These are phyloP conservation scores for Diplodia intermedia DNA, from an alignment of 2,329 filamentous ascomycete genomes.

Conservation along the genomic window DNA sequence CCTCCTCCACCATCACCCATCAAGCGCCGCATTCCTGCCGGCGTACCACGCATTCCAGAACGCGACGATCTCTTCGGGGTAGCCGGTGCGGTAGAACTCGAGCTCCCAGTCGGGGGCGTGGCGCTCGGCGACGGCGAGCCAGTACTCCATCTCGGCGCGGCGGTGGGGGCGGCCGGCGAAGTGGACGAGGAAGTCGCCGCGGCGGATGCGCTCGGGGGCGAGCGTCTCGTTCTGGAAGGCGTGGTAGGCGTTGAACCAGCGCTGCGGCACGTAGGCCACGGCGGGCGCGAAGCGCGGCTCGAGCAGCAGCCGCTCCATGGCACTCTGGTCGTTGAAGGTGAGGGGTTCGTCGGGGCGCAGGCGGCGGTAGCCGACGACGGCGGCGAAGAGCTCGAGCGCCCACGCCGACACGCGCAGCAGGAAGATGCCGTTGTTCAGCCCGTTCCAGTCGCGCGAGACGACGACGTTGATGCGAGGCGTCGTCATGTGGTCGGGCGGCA, in stretches of 20 bases:
- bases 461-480: slow-evolving; percentile 37
- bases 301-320: slow-evolving; percentile 50
- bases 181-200: slow-evolving; percentile 54
- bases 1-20: not conserved
- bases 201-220: slow-evolving; percentile 41
- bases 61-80: slow-evolving; percentile 43
- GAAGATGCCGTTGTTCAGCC: slow-evolving; percentile 55
- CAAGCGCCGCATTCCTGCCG: not conserved
- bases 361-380: slow-evolving; percentile 50
- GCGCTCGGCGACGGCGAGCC: slow-evolving; percentile 48
- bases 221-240: slow-evolving; percentile 49
- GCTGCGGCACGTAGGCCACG: slow-evolving; percentile 49
- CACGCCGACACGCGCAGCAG: slow-evolving; percentile 50
- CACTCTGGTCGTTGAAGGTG: slow-evolving; percentile 50
- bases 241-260: slow-evolving; percentile 56
- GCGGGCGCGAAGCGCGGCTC: slow-evolving; percentile 43
- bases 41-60: slow-evolving; percentile 24
- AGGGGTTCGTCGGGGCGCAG: slow-evolving; percentile 48
- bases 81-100: slow-evolving; percentile 47
- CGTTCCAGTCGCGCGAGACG: slow-evolving; percentile 50
- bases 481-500: not conserved
- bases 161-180: slow-evolving; percentile 50
- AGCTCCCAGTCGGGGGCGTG: slow-evolving; percentile 51
- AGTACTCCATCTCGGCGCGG: slow-evolving; percentile 47
- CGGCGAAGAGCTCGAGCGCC: slow-evolving; percentile 50